A percentile compares a stretch with the other conserved stretches of the same genome.
Evolutionary conservation across 495 filamentous ascomycete genomes (phyloP).

Genomic region (Immersiella caudata): DNA sequence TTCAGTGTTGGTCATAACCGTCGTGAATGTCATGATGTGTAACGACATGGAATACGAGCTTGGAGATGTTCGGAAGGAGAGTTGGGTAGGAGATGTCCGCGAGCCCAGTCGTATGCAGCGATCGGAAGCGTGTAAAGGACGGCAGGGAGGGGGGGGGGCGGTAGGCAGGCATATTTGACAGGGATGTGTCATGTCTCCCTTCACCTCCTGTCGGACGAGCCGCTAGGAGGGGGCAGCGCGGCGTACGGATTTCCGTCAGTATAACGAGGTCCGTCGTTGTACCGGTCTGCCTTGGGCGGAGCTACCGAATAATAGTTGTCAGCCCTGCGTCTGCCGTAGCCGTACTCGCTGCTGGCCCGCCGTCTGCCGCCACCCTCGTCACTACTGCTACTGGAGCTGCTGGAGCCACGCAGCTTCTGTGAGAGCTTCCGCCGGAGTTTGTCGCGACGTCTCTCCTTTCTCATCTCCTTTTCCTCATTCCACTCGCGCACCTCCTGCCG

Average conservation of each 20-base stretch:
- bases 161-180: conserved; percentile 14
- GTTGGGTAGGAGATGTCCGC: background rate
- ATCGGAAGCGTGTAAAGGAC: background rate
- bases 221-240: conserved; percentile 47
- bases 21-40: conserved; percentile 4
- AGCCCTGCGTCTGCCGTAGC: conserved; percentile 42
- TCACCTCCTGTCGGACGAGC: conserved; percentile 43
- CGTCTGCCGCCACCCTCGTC: conserved; percentile 40
- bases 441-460: conserved; percentile 43
- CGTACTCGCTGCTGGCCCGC: conserved; percentile 36
- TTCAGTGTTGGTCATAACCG: conserved; percentile 4
- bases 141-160: background rate
- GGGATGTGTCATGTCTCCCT: conserved; percentile 4
- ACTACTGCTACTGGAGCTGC: conserved; percentile 10
- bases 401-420: background rate
- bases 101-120: background rate
- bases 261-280: conserved; percentile 51
- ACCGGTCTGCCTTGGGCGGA: conserved; percentile 38
- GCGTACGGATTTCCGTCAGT: conserved; percentile 57
- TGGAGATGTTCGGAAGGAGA: background rate
- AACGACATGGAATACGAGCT: background rate
- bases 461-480: conserved; percentile 45
- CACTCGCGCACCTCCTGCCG: conserved; percentile 46
- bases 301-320: conserved; percentile 44
- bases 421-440: background rate